phyloP scores from a whole-genome alignment of 1,139 yeast species.

The Arxiozyma slooffiae region DNA sequence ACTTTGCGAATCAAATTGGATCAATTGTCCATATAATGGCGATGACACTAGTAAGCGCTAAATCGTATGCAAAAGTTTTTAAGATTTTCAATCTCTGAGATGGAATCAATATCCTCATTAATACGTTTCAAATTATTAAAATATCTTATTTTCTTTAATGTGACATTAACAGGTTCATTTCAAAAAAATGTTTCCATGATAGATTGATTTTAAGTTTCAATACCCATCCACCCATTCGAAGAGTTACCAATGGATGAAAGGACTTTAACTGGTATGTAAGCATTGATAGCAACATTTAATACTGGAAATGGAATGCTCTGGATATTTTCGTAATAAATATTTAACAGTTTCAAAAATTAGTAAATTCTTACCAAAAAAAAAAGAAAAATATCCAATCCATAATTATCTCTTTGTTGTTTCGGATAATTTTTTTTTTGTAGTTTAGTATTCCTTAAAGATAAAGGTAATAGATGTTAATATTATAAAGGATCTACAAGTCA shows the following conservation, averaged over 20 bases:
- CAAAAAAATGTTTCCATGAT: constrained; percentile 59
- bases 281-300: constrained; percentile 61
- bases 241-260: constrained; percentile 54
- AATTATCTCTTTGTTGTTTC: constrained; percentile 54
- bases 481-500: constrained; percentile 44
- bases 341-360: constrained; percentile 70
- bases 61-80: constrained; percentile 34
- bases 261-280: constrained; percentile 58
- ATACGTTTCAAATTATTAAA: constrained; percentile 30
- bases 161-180: constrained; percentile 55
- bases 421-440: constrained; percentile 16
- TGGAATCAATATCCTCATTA: constrained; percentile 25
- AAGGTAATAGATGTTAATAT: constrained; percentile 21
- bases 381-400: constrained; percentile 66
- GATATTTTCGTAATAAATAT: constrained; percentile 62
- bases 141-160: constrained; percentile 52
- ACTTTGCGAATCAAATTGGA: constrained; percentile 44
- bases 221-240: no score
- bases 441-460: constrained; percentile 5
- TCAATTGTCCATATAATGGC: constrained; percentile 47
- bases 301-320: constrained; percentile 80
- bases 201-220: constrained; percentile 59
- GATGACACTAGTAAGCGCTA: constrained; percentile 60
- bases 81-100: constrained; percentile 18
- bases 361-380: constrained; percentile 74